Evolutionary conservation across 2,329 filamentous ascomycete genomes (phyloP), one percentile per base, ranked within the genome.

Genomic region (Aspergillus sp.): DNA sequence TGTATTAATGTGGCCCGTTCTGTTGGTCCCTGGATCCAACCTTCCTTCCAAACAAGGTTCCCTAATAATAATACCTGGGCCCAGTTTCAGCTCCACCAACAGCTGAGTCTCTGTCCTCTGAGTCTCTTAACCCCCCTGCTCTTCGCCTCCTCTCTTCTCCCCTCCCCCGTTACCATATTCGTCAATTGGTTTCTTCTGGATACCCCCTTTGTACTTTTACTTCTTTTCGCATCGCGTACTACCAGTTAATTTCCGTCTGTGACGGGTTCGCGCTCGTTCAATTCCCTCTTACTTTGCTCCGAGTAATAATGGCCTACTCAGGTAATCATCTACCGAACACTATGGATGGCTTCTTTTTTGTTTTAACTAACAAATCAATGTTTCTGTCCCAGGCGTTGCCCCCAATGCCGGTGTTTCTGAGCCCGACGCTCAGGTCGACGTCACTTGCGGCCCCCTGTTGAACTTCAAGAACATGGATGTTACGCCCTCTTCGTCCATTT

Each of bases 381-480:
- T 31, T 21, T 41, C 12, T 33, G 21, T 23, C 40, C 43, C 58
- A 68, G 68, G 57, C 55, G 57, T 58, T 24, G 33, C 57, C 35
- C 55, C 59, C 41, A 67, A 70, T 67, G 68, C 64, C 55, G 60
- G 64, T 33, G 14, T 55, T n/a, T 53, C 59, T 54, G 52, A 56
- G 17, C 43, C 60, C 19, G 63, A 56, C 50, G 62, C 66, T 41
- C 67, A 68, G 43, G 63, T 80, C 56, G 72, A 79, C 56, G 71
- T 80, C 51, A 67, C 80, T 35, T 75, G 78, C 72, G 72, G 79
- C 65, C 74, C 84, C 69, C 67, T 81, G 23, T 70, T 81, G 62
- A 80, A 80, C 62, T 76, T 79, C 71, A 69, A 80, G 75, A 70
- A 75, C 75, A 72, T 80, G 79, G 67, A 72, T 55, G 66, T 72